A percentile compares a stretch with the other conserved stretches of the same genome.
Conservation (phyloP, 2,329 filamentous ascomycete genomes). For the Ophiostoma himal-ulmi region DNA sequence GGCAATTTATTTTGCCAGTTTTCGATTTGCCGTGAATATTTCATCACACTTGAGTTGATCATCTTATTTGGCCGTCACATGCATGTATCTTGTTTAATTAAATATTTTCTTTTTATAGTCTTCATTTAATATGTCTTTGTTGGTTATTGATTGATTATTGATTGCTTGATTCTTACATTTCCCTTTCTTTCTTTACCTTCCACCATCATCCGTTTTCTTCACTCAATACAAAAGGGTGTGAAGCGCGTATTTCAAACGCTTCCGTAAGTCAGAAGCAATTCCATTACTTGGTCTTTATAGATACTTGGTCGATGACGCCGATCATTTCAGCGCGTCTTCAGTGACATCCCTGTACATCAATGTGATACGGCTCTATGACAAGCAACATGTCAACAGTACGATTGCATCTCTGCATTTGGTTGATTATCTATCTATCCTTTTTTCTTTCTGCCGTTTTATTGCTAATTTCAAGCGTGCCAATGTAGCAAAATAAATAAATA, state of each 20-base stretch:
- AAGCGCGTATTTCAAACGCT: neutral
- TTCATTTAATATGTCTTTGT: neutral
- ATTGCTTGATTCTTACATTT: neutral
- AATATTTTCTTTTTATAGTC: neutral
- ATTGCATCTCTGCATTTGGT: neutral
- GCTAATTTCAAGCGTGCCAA: neutral
- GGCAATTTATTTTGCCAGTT: neutral
- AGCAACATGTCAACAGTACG: neutral
- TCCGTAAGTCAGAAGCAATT: neutral
- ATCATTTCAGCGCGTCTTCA: neutral
- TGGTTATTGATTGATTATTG: neutral
- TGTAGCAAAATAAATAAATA: neutral
- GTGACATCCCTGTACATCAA: conserved; percentile 5
- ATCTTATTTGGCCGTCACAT: neutral
- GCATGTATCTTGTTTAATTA: neutral
- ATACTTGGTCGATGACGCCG: neutral
- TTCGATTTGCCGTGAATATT: neutral
- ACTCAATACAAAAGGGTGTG: neutral
- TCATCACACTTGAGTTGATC: neutral
- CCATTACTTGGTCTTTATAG: too few relatives aligned
- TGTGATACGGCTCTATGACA: conserved; percentile 12
- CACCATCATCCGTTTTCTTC: neutral
- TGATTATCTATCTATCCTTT: neutral
- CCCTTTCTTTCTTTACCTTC: neutral
- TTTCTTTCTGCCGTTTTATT: neutral